A percentile compares a stretch with the other conserved stretches of the same genome.
Conservation (phyloP, 2,329 filamentous ascomycete genomes). For the Trichoderma simmonsii region DNA sequence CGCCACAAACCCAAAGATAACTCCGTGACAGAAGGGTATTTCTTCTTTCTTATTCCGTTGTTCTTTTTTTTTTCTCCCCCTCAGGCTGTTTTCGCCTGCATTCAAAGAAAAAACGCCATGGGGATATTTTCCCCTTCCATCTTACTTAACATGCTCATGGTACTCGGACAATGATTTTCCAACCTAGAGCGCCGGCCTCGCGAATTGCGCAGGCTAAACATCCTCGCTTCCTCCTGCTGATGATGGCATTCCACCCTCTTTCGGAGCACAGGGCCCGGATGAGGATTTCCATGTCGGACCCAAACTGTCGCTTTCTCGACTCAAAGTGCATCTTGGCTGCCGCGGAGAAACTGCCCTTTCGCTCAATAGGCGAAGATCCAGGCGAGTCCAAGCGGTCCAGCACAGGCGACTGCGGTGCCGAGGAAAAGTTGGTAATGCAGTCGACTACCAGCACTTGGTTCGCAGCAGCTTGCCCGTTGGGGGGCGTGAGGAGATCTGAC, state of each 20-base stretch:
- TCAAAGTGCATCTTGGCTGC: slow-evolving; percentile 55
- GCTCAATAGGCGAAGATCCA: slow-evolving; percentile 30
- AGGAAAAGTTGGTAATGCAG: slow-evolving; percentile 55
- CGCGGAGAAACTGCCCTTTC: slow-evolving; percentile 40
- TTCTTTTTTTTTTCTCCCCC: not conserved
- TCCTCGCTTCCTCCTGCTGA: slow-evolving; percentile 64
- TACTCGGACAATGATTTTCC: slow-evolving; percentile 64
- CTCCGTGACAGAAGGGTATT: slow-evolving; percentile 6
- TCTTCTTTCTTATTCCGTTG: not conserved
- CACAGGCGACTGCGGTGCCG: slow-evolving; percentile 49
- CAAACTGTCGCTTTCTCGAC: slow-evolving; percentile 55
- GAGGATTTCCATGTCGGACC: slow-evolving; percentile 66
- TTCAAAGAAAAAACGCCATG: not conserved
- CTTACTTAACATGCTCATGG: slow-evolving; percentile 35
- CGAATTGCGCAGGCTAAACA: slow-evolving; percentile 73
- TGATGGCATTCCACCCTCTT: slow-evolving; percentile 69
- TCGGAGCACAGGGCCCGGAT: slow-evolving; percentile 71
- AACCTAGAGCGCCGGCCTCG: slow-evolving; percentile 68
- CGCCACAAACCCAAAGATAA: slow-evolving; percentile 1
- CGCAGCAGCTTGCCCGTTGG: slow-evolving; percentile 30
- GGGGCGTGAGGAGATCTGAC: slow-evolving; percentile 43
- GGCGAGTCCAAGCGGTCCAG: slow-evolving; percentile 35
- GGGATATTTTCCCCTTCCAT: not conserved
- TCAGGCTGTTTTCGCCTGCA: not conserved
- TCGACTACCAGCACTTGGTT: slow-evolving; percentile 57